Base-by-base conservation (phyloP, 108 stramenopile species). In the Mediolabrus comicus region DNA sequence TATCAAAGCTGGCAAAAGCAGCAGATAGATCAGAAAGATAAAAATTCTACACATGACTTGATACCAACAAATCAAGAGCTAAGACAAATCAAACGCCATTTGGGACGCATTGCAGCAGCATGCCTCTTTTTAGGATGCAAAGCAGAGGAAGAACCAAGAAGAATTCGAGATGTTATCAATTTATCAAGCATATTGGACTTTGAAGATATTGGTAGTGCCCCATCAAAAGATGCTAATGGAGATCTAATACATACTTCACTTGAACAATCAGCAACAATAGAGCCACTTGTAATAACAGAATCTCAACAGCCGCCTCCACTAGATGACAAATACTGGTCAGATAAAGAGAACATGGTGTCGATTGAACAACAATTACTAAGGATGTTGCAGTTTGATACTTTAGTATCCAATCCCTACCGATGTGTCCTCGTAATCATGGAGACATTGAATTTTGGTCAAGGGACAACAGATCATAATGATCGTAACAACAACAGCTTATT, bases 81-180 rank as follows among this genome's bases (percentile, higher is more conserved):
- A 75, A 64, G 66, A 58, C 77, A 73, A 55, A 67, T 78, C 14
- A 60, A 46, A 39, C 26, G 34, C 5, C 70, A 81, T 53, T 32
- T 81, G 4, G 80, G 80, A 22, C 56, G 43, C 64, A 83, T 89
- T 13, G 84, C 84, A 52, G 84, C 80, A 12, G 80, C 84, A 7
- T 91, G 89, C 65, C 61, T 91, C 2, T 84, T 89, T 19, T 71
- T 94, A 26, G 89, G 86, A 3, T 84, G 83, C 71, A 94, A 94
- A 70, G 65, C 77, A 26, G 85, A 86, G 60, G 92, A 94, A 70
- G 88, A 94, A 62, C 81, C 81, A 12, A 68, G 92, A 17, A 73
- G 92, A 55, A 83, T 94, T 12, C 86, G 92, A 2, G 92, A 94
- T 81, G 73, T 91, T 19, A 86, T 94, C 55, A 92, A 88, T 65